Base-by-base conservation (phyloP, 768 basidiomycete species). In the Sarcodon aspratus region DNA sequence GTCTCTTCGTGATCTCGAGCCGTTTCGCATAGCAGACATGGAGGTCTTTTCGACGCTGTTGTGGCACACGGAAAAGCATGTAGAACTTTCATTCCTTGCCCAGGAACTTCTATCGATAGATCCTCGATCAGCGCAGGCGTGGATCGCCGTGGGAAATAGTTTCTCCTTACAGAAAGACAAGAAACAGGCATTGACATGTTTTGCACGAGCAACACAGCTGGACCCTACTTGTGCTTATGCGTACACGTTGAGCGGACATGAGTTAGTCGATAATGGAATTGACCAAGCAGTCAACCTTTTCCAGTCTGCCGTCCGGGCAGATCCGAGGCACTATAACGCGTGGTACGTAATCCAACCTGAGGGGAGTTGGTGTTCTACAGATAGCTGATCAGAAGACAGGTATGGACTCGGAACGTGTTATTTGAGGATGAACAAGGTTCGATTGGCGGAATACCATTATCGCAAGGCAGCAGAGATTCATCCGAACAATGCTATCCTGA, bases 361-460 rank as follows among this genome's bases (percentile, higher is more conserved):
- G 45, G 40, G 21, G 33, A 35, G 44, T 18, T 37, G 32, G 45
- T 49, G 44, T 51, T 50, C 48, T 27, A 36, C 18, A 40, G 48
- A 34, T 48, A 45, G 53, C 52, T 53, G 48, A 47, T 53, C 36
- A 45, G 40, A 10, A 34, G 50, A 54, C 59, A 97, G 95, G 95
- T 99, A 98, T 66, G 96, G 96, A n/a, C 72, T 99, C 57, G 96
- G 96, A 52, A 89, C 89, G 34, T 97, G 93, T 61, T 98, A 97
- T 72, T 73, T 95, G 63, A 78, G 91, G 58, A 90, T 85, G 78
- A 93, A 88, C 66, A 97, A 95, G 70, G 70, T 89, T 50, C 81
- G 88, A 42, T 72, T 94, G 46, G 96, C 96, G 40, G 93, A 98
- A 63, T 97, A 95, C 69, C 94, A 98, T 67, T 98, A 90, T 71